A percentile compares a stretch with the other conserved stretches of the same genome.
phyloP scores from a whole-genome alignment of 106 monocot species.

The Platanthera zijinensis region DNA sequence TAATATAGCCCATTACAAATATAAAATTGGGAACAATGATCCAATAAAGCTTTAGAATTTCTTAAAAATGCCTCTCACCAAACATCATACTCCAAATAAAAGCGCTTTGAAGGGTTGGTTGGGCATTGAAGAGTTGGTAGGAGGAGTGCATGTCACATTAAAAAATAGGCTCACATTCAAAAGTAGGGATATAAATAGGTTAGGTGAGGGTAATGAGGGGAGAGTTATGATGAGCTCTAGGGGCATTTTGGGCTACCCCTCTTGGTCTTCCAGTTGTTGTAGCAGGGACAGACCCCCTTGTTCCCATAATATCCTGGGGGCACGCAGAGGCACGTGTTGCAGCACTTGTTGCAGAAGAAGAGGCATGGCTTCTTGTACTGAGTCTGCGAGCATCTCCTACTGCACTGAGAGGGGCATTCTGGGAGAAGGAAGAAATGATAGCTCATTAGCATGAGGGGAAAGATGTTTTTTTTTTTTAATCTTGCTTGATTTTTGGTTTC shows the following conservation, averaged over 20 bases:
- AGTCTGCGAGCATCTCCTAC: conserved; percentile 47
- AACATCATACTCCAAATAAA: not conserved
- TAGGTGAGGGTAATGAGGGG: not conserved
- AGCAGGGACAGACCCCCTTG: conserved; percentile 43
- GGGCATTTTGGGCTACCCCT: conserved; percentile 44
- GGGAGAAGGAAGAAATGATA: conserved; percentile 4
- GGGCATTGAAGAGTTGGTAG: not conserved
- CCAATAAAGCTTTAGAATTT: not conserved
- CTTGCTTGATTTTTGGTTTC: too few species aligned
- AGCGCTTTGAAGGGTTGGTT: conserved; percentile 1
- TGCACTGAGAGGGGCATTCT: conserved; percentile 58
- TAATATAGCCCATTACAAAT: not conserved
- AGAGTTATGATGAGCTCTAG: conserved; percentile 7
- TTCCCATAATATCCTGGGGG: conserved; percentile 36
- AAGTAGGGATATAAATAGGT: not conserved
- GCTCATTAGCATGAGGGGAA: not conserved
- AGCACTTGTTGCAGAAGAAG: conserved; percentile 49
- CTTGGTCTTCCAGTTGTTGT: conserved; percentile 61
- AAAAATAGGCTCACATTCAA: not conserved
- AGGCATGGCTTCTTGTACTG: conserved; percentile 51
- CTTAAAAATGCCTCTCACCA: conserved; percentile 4
- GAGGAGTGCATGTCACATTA: not conserved
- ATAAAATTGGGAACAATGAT: not conserved
- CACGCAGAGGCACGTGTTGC: conserved; percentile 36
- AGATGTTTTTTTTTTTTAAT: too few species aligned